phyloP scores from a whole-genome alignment of 1,284 basidiomycete species.

The Trichosporon inkin region DNA sequence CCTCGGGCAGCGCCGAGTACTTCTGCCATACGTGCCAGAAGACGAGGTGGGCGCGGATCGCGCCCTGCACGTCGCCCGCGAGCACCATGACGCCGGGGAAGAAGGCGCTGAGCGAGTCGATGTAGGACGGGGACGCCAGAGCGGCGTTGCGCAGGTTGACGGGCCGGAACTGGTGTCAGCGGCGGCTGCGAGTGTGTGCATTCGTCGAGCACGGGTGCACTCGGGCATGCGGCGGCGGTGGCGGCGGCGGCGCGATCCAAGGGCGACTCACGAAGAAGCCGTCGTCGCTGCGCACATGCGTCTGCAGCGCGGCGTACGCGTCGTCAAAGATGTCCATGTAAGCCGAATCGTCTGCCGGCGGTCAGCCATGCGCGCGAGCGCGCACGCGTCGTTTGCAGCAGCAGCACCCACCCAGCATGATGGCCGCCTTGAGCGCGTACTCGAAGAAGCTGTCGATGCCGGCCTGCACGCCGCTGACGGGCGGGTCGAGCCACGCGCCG shows the following conservation, averaged over 20 bases:
- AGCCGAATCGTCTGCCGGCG: constrained; percentile 66
- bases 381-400: too few relatives aligned
- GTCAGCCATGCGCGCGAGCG: too few relatives aligned
- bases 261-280: constrained; percentile 70
- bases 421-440: constrained; percentile 65
- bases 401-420: constrained; percentile 71
- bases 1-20: constrained; percentile 79
- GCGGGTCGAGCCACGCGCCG: constrained; percentile 56
- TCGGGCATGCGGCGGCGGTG: constrained; percentile 41
- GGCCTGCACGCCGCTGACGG: constrained; percentile 76
- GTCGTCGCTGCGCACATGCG: constrained; percentile 70
- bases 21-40: constrained; percentile 87
- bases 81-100: constrained; percentile 64
- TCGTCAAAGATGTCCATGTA: constrained; percentile 87
- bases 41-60: constrained; percentile 76
- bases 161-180: constrained; percentile 35
- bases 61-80: constrained; percentile 81
- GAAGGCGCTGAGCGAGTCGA: constrained; percentile 53
- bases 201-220: too few relatives aligned
- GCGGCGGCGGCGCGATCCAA: too few relatives aligned
- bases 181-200: not conserved
- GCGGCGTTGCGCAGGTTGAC: constrained; percentile 33
- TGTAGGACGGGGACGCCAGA: constrained; percentile 29
- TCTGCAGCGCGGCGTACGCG: constrained; percentile 81
- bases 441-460: constrained; percentile 93